Conservation (phyloP, 495 filamentous ascomycete species). For the Diplogelasinospora grovesii region DNA sequence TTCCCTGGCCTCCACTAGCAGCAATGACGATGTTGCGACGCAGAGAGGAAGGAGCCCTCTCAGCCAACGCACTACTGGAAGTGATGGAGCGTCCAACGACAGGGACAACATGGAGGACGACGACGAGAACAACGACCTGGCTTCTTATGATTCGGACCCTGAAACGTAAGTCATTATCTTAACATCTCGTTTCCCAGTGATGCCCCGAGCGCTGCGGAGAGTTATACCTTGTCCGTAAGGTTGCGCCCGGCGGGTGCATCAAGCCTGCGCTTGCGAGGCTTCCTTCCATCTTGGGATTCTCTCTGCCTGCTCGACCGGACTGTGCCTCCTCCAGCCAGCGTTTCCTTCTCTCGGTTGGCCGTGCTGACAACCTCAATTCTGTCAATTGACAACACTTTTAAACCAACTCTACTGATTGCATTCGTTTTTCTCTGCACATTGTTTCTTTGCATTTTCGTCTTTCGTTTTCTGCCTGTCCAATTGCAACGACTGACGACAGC, state of each 20-base stretch:
- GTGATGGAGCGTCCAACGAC: constrained; percentile 18
- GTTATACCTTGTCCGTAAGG: no score
- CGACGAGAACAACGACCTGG: background rate
- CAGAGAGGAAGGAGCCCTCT: constrained; percentile 12
- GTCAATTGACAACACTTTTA: no score
- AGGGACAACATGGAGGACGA: background rate
- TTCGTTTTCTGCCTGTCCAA: constrained; percentile 2
- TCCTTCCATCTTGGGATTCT: background rate
- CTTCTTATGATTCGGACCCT: constrained; percentile 2
- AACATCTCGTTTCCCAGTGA: no score
- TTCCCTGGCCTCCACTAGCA: constrained; percentile 15
- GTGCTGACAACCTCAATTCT: constrained; percentile 11
- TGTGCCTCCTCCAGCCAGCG: constrained; percentile 19
- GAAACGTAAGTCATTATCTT: background rate
- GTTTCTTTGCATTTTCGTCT: constrained; percentile 1
- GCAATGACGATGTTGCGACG: constrained; percentile 18
- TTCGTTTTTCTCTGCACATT: constrained; percentile 8
- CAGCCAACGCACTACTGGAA: constrained; percentile 17
- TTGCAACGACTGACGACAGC: background rate
- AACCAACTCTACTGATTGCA: background rate
- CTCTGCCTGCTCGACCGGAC: constrained; percentile 1
- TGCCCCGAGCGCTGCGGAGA: no score
- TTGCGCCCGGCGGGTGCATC: background rate
- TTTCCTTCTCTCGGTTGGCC: constrained; percentile 14
- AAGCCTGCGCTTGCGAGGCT: background rate